Conservation (phyloP, 345 rosid species). For the Triadica sebifera region DNA sequence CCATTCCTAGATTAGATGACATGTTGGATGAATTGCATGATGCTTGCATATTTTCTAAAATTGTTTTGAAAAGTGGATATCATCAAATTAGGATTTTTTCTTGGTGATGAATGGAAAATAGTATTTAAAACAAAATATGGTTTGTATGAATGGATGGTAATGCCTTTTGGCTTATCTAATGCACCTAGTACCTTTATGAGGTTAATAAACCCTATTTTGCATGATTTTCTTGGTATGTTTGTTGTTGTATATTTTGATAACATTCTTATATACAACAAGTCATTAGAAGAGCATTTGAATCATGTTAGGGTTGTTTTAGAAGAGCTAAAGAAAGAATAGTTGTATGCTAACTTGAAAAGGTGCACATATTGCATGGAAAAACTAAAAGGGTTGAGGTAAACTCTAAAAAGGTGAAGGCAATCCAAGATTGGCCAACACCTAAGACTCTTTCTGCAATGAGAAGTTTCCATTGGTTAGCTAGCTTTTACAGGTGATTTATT, state of each 20-base stretch:
- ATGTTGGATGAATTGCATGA: not conserved
- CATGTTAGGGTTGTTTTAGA: not conserved
- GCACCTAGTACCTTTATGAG: conserved; percentile 4
- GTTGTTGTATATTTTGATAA: no score
- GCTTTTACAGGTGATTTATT: no score
- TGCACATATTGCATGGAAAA: not conserved
- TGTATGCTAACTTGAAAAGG: not conserved
- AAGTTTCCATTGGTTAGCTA: no score
- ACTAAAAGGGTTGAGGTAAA: no score
- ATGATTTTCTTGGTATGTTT: no score
- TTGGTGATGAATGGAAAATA: no score
- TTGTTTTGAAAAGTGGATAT: not conserved
- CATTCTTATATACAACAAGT: not conserved
- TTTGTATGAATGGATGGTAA: not conserved
- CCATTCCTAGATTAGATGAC: no score
- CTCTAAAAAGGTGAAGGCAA: no score
- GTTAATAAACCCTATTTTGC: not conserved
- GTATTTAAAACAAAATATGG: no score
- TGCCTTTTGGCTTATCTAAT: not conserved
- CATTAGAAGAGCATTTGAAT: not conserved
- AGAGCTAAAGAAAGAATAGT: not conserved
- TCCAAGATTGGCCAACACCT: no score
- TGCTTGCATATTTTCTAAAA: not conserved
- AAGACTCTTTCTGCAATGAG: no score
- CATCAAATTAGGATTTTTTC: no score